A percentile compares a stretch with the other conserved stretches of the same genome.
Evolutionary conservation across 2,329 filamentous ascomycete genomes (phyloP).

Genomic region (Cyphellophora attinorum): DNA sequence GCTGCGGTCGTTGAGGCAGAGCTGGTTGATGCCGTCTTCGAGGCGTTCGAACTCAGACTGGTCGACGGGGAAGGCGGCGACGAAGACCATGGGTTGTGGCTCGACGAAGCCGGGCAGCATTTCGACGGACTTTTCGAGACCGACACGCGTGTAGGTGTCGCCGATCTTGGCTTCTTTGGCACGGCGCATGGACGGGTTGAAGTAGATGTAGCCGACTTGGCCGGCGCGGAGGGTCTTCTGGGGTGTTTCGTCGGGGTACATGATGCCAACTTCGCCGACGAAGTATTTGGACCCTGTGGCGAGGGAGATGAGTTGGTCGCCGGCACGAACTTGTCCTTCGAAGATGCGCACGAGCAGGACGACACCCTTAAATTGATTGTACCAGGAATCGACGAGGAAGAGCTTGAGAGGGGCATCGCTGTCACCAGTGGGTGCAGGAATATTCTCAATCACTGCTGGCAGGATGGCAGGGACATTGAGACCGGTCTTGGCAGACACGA

Average conservation of each 20-base stretch:
- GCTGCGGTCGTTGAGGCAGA: constrained; percentile 89
- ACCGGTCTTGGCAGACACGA: constrained; percentile 91
- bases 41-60: constrained; percentile 77
- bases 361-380: constrained; percentile 90
- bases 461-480: constrained; percentile 75
- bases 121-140: constrained; percentile 64
- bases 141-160: constrained; percentile 83
- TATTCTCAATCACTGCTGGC: constrained; percentile 73
- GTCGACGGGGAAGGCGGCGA: constrained; percentile 90
- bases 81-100: constrained; percentile 97
- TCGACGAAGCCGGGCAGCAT: constrained; percentile 89
- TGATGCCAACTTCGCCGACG: constrained; percentile 93
- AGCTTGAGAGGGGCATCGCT: constrained; percentile 64
- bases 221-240: constrained; percentile 75
- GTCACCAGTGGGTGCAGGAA: constrained; percentile 73
- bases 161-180: constrained; percentile 94
- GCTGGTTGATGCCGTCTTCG: constrained; percentile 87
- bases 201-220: constrained; percentile 92
- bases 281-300: constrained; percentile 83
- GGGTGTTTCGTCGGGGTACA: constrained; percentile 79
- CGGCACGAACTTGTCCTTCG: constrained; percentile 71
- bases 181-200: constrained; percentile 97
- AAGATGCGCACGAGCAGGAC: constrained; percentile 86
- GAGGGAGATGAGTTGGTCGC: constrained; percentile 78
- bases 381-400: constrained; percentile 95